phyloP scores from a whole-genome alignment of 495 filamentous ascomycete species.

The Daldinia caldariorum region DNA sequence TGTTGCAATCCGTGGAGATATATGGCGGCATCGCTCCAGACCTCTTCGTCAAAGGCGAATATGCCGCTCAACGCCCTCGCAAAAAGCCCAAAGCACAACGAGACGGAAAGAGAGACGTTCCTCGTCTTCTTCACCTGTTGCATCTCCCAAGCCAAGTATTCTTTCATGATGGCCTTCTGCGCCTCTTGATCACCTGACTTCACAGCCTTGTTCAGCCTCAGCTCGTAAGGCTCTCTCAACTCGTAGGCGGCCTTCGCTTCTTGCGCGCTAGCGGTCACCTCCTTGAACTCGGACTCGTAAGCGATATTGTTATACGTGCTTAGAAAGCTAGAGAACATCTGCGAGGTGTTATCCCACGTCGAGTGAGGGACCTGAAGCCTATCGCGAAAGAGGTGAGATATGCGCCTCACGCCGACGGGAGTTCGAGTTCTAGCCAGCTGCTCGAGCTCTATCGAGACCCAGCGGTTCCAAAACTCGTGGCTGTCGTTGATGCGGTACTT shows the following conservation, averaged over 20 bases:
- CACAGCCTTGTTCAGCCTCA: slow-evolving; percentile 67
- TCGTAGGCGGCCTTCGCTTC: slow-evolving; percentile 74
- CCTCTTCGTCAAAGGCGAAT: slow-evolving; percentile 71
- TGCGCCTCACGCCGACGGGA: slow-evolving; percentile 67
- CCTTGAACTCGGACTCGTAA: slow-evolving; percentile 84
- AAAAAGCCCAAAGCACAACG: slow-evolving; percentile 77
- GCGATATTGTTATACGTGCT: slow-evolving; percentile 76
- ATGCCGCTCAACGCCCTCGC: slow-evolving; percentile 74
- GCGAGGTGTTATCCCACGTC: slow-evolving; percentile 85
- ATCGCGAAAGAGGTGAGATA: slow-evolving; percentile 74
- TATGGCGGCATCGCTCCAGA: slow-evolving; percentile 85
- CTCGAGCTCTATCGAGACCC: slow-evolving; percentile 68
- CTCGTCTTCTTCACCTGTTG: slow-evolving; percentile 64
- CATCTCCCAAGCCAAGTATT: slow-evolving; percentile 89
- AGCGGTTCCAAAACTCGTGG: slow-evolving; percentile 88
- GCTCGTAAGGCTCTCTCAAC: slow-evolving; percentile 76
- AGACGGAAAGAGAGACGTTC: slow-evolving; percentile 57
- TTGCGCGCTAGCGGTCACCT: slow-evolving; percentile 70
- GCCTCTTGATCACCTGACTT: slow-evolving; percentile 66
- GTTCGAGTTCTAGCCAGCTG: slow-evolving; percentile 64
- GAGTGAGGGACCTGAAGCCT: slow-evolving; percentile 83
- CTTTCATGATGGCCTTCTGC: slow-evolving; percentile 67
- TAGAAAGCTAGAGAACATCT: slow-evolving; percentile 82
- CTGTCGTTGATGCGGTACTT: slow-evolving; percentile 86
- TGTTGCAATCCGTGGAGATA: slow-evolving; percentile 64